A percentile compares a stretch with the other conserved stretches of the same genome.
Conservation (phyloP, 176 grass and related monocot species). For the Elymus sibiricus region DNA sequence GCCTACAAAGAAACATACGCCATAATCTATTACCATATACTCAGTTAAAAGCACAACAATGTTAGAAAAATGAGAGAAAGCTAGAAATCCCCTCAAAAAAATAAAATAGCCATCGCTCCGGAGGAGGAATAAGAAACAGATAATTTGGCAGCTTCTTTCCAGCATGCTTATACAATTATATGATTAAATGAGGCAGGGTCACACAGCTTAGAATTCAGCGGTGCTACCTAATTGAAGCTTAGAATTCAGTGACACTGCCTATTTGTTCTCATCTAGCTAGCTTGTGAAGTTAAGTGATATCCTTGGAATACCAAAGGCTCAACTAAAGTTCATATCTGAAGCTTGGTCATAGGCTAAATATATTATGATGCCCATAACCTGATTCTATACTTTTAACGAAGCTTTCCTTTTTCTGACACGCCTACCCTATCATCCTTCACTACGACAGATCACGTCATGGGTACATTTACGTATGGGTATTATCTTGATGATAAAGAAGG, state of each 20-base stretch:
- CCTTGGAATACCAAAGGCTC: constrained; percentile 71
- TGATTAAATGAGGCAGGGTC: too few species aligned
- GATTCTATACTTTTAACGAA: background rate
- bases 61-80: too few species aligned
- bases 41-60: too few species aligned
- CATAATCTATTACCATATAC: too few species aligned
- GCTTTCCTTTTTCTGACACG: background rate
- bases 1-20: too few species aligned
- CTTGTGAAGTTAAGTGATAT: constrained; percentile 63
- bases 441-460: constrained; percentile 39
- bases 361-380: background rate
- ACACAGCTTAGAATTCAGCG: too few species aligned
- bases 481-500: constrained; percentile 60
- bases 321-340: constrained; percentile 89
- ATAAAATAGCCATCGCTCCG: too few species aligned
- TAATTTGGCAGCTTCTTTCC: too few species aligned
- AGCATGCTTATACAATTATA: too few species aligned
- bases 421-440: background rate
- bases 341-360: constrained; percentile 78
- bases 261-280: constrained; percentile 26
- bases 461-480: constrained; percentile 92
- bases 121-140: too few species aligned
- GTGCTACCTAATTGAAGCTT: too few species aligned
- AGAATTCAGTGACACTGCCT: background rate
- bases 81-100: too few species aligned